Conservation (phyloP, 2,329 filamentous ascomycete species). For the Aspergillus brasiliensis region DNA sequence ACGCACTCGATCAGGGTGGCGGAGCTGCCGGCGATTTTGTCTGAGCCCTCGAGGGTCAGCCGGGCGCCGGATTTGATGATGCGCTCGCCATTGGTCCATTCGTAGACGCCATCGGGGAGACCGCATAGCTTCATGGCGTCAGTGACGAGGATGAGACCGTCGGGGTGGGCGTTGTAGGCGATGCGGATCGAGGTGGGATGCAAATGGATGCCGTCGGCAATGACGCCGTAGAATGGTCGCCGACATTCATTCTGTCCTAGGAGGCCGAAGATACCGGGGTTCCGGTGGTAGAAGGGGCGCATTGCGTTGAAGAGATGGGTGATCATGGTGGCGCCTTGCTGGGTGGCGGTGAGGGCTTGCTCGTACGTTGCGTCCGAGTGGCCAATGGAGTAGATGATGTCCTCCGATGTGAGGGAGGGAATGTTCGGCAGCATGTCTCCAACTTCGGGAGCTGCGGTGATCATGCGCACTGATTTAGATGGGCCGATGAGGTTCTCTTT, state of each 20-base stretch:
- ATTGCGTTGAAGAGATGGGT: slow-evolving; percentile 95
- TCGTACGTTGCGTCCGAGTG: slow-evolving; percentile 89
- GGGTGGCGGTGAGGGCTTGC: slow-evolving; percentile 70
- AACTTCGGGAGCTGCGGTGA: slow-evolving; percentile 83
- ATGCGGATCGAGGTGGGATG: slow-evolving; percentile 88
- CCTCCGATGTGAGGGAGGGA: slow-evolving; percentile 62
- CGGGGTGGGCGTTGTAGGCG: slow-evolving; percentile 81
- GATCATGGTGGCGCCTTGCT: slow-evolving; percentile 81
- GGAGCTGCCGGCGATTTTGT: slow-evolving; percentile 72
- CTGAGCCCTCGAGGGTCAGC: slow-evolving; percentile 74
- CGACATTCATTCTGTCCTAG: slow-evolving; percentile 65
- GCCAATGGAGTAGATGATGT: slow-evolving; percentile 77
- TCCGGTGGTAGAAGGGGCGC: slow-evolving; percentile 85
- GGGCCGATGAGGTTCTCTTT: slow-evolving; percentile 59
- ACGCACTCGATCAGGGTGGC: slow-evolving; percentile 48
- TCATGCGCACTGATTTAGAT: slow-evolving; percentile 64
- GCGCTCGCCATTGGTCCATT: slow-evolving; percentile 75
- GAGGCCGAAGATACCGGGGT: slow-evolving; percentile 86
- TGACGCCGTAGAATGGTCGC: slow-evolving; percentile 80
- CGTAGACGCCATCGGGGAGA: slow-evolving; percentile 78
- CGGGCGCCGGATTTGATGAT: slow-evolving; percentile 65
- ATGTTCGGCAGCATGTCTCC: slow-evolving; percentile 71
- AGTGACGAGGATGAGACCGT: slow-evolving; percentile 84
- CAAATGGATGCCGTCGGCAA: slow-evolving; percentile 86
- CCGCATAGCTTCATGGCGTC: slow-evolving; percentile 90